phyloP scores from a whole-genome alignment of 176 grass and related monocot genomes.

The Dactylis glomerata region DNA sequence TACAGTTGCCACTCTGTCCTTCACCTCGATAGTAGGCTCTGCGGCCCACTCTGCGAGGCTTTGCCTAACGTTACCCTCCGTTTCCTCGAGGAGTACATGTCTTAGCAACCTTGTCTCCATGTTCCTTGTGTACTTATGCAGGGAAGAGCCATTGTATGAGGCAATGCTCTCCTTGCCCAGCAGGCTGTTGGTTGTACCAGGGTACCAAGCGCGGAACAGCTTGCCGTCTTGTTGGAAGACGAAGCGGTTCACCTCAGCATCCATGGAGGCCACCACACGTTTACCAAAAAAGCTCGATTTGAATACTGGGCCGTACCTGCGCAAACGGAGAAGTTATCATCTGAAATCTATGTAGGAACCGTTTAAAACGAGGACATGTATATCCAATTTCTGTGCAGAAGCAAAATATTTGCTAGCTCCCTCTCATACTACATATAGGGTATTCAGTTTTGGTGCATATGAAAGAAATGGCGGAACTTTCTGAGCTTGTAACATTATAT shows the following conservation, averaged over 20 bases:
- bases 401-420: too few species aligned
- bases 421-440: too few species aligned
- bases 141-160: background rate
- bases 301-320: slow-evolving; percentile 1
- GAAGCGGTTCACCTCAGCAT: slow-evolving; percentile 23
- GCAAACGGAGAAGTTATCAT: too few species aligned
- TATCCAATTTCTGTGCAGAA: too few species aligned
- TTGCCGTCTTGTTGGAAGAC: slow-evolving; percentile 26
- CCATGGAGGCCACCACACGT: background rate
- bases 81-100: background rate
- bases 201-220: slow-evolving; percentile 20
- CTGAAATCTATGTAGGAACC: too few species aligned
- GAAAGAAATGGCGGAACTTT: too few species aligned
- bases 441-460: too few species aligned
- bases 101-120: too few species aligned
- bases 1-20: background rate
- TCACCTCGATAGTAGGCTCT: background rate
- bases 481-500: too few species aligned
- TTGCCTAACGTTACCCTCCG: background rate
- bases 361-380: too few species aligned
- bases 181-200: background rate
- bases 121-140: too few species aligned
- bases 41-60: background rate
- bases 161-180: slow-evolving; percentile 10
- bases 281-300: slow-evolving; percentile 10